Base-by-base conservation (phyloP, 805 yeast genomes). In the Wickerhamomyces alni region DNA sequence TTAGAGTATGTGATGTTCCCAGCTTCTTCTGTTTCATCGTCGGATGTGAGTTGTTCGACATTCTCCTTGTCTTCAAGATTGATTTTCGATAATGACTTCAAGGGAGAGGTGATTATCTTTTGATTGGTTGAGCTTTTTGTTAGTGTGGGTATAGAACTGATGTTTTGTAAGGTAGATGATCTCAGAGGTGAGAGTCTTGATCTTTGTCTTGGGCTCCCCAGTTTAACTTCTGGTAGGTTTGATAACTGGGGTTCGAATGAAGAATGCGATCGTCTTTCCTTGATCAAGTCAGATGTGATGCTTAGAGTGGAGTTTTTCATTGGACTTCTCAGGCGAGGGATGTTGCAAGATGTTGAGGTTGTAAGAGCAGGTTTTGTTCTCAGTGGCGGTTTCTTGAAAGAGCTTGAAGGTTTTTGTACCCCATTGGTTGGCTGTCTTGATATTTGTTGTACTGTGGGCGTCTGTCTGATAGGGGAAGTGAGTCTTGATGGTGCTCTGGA, bases 51-150 rank as follows among this genome's bases (percentile, higher is more conserved):
- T 8, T 39, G 13, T 9, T 28, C 31, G 17, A 36, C 30, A 33
- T 46, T 45, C 12, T 50, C 53, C 19, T 47, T 37, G 10, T 43
- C 48, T 8, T 43, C 41, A 1, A 30, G 3, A 10, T 6, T 9
- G 4, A 5, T 10, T n/a, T 30, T 44, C 19, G 41, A 17, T 13
- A 55, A 26, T 2, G 58, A 52, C 27, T 48, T 54, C 38, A 55
- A 50, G 1, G 60, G 60, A 2, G 58, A 55, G 1, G 60, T 55
- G 8, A 40, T 36, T 9, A 55, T 43, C 26, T 40, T 52, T 3
- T 38, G 10, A 55, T 43, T 27, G 39, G 51, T 4, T 37, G 43
- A 2, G 18, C 12, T 17, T 40, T 38, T 30, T 17, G 24, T 30
- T n/a, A 32, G 12, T 29, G 45, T 21, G 34, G 32, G 8, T 42